These are phyloP conservation scores for Rhizophora apiculata DNA, from an alignment of 345 rosid genomes.

Conservation along the genomic window DNA sequence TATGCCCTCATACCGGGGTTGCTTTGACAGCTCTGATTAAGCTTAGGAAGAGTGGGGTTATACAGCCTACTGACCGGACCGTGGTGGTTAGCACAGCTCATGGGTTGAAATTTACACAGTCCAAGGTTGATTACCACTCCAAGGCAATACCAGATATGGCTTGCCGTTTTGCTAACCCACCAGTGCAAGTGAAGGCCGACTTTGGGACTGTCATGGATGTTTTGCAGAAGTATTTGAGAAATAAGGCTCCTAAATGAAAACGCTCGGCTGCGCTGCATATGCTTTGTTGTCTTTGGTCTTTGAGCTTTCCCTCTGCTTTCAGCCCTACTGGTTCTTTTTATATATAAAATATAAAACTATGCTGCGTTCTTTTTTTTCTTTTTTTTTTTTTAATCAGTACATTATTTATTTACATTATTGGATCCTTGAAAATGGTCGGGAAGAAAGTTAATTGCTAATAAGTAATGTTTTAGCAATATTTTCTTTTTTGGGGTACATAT, in stretches of 20 bases:
- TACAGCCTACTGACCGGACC: constrained; percentile 56
- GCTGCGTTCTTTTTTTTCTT: no score
- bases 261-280: constrained; percentile 4
- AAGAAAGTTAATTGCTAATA: no score
- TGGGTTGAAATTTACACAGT: constrained; percentile 82
- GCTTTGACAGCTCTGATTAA: constrained; percentile 76
- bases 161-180: constrained; percentile 72
- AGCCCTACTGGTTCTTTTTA: no score
- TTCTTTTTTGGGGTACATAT: no score
- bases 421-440: no score
- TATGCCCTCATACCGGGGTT: constrained; percentile 92
- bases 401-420: no score
- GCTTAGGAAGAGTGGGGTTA: constrained; percentile 75
- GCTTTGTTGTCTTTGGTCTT: not conserved
- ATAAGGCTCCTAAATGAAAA: constrained; percentile 31
- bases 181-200: constrained; percentile 73
- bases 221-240: constrained; percentile 53
- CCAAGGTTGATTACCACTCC: constrained; percentile 84
- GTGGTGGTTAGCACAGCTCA: constrained; percentile 96
- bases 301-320: no score
- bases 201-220: constrained; percentile 87
- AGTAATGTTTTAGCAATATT: no score
- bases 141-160: constrained; percentile 71
- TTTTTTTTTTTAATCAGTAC: no score
- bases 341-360: no score